Evolutionary conservation across 148 eudicot species (phyloP).

Genomic region (Pharnaceum exiguum): DNA sequence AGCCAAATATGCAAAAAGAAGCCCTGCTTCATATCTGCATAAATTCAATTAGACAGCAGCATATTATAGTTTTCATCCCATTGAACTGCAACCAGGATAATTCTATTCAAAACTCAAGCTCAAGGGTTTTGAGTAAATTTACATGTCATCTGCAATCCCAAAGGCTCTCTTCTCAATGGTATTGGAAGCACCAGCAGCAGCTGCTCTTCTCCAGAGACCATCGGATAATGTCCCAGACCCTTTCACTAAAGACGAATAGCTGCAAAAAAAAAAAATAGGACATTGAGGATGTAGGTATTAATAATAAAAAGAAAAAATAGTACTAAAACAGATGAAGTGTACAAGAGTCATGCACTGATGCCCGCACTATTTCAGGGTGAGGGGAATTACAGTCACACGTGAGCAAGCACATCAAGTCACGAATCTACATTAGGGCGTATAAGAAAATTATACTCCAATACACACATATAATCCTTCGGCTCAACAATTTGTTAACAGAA

Average conservation of each 20-base stretch:
- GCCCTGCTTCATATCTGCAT: constrained; percentile 94
- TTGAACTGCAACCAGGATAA: neutral
- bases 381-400: too few relatives aligned
- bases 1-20: constrained; percentile 77
- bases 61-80: neutral
- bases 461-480: too few relatives aligned
- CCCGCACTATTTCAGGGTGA: too few relatives aligned
- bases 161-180: constrained; percentile 83
- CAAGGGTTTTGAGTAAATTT: constrained; percentile 9
- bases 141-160: constrained; percentile 98
- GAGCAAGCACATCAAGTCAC: too few relatives aligned
- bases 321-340: too few relatives aligned
- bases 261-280: constrained; percentile 33
- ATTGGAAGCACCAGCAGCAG: constrained; percentile 74
- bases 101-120: neutral
- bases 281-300: neutral
- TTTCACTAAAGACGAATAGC: constrained; percentile 62
- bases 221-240: constrained; percentile 49
- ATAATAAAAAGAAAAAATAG: neutral
- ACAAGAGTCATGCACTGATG: too few relatives aligned
- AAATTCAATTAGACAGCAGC: constrained; percentile 7
- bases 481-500: too few relatives aligned
- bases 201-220: constrained; percentile 96
- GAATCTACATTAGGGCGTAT: too few relatives aligned
- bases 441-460: too few relatives aligned